A percentile compares a stretch with the other conserved stretches of the same genome.
Evolutionary conservation across 2,329 filamentous ascomycete genomes (phyloP).

Genomic region (Knufia petricola): DNA sequence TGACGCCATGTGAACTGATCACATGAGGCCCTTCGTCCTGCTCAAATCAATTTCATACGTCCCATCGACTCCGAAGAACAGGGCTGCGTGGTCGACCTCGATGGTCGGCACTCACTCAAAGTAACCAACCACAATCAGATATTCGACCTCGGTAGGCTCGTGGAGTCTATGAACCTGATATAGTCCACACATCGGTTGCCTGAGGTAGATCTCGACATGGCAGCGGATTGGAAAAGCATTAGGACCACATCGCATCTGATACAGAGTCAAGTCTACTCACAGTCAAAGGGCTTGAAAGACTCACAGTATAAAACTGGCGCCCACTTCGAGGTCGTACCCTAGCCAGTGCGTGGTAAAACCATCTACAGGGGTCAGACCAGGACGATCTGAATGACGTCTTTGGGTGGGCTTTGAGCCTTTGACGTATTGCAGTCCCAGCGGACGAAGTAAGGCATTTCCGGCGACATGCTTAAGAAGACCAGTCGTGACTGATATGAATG

Average conservation of each 20-base stretch:
- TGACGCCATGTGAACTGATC: neutral
- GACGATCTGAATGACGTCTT: neutral
- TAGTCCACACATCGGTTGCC: neutral
- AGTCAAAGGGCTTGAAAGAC: neutral
- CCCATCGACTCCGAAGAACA: neutral
- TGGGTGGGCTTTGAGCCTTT: neutral
- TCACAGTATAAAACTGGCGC: neutral
- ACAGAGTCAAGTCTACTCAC: neutral
- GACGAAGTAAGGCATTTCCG: conserved; percentile 1
- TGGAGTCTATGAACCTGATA: neutral
- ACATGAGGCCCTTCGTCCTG: neutral
- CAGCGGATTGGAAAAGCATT: neutral
- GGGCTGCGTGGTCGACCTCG: neutral
- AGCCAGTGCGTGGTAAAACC: neutral
- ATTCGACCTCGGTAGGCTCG: neutral
- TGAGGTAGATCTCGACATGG: neutral
- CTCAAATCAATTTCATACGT: neutral
- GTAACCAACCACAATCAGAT: neutral
- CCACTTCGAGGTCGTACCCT: neutral
- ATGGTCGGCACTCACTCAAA: neutral
- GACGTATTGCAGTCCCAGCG: conserved; percentile 1
- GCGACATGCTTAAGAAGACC: conserved; percentile 1
- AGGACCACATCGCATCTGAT: neutral
- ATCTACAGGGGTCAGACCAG: neutral
- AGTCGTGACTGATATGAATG: neutral